phyloP scores from a whole-genome alignment of 495 filamentous ascomycete species.

The Xylaria sp. region DNA sequence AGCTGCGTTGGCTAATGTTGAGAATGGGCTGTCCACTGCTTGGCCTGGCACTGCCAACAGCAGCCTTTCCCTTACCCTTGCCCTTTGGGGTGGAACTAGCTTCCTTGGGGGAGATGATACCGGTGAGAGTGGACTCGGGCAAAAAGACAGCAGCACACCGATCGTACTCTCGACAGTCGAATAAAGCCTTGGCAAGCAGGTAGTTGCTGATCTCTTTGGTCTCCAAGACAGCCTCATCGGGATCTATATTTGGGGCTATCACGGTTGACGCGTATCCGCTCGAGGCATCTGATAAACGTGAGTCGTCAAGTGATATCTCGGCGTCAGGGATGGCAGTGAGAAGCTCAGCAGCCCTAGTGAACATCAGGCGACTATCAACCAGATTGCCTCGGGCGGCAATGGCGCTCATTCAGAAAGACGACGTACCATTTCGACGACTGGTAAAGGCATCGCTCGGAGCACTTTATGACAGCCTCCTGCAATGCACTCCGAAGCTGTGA shows the following conservation, averaged over 20 bases:
- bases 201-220: constrained; percentile 80
- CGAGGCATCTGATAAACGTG: constrained; percentile 43
- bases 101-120: constrained; percentile 60
- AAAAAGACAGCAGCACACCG: constrained; percentile 92
- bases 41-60: constrained; percentile 34
- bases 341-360: constrained; percentile 87
- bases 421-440: constrained; percentile 94
- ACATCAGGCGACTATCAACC: constrained; percentile 24
- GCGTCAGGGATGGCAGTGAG: constrained; percentile 74
- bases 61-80: constrained; percentile 61
- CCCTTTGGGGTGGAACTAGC: constrained; percentile 49
- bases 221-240: constrained; percentile 78
- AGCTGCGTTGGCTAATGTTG: constrained; percentile 78
- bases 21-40: constrained; percentile 39
- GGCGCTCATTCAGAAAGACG: not conserved
- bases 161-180: constrained; percentile 95
- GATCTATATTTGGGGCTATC: constrained; percentile 58
- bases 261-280: constrained; percentile 51
- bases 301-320: constrained; percentile 46
- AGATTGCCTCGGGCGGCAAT: not conserved
- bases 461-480: constrained; percentile 84
- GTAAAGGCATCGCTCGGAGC: constrained; percentile 94
- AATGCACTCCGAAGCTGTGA: constrained; percentile 65
- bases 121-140: constrained; percentile 70
- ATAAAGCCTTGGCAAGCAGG: constrained; percentile 91